phyloP scores from a whole-genome alignment of 345 rosid genomes.

The Brassica carinata region DNA sequence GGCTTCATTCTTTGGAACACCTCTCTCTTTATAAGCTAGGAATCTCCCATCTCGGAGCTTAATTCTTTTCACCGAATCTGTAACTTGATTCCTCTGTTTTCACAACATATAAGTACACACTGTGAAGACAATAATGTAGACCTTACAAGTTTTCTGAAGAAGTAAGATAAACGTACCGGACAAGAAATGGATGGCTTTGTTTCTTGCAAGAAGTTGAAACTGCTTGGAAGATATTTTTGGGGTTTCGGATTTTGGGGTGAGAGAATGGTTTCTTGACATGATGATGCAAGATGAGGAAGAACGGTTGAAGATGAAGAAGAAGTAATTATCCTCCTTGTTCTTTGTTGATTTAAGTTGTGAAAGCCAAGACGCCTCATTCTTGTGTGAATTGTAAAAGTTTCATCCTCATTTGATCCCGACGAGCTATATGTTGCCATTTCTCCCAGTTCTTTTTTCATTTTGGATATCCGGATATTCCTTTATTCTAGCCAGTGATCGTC shows the following conservation, averaged over 20 bases:
- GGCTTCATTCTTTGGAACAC: conserved; percentile 59
- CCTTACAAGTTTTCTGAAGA: background rate
- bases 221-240: conserved; percentile 1
- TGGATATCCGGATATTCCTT: conserved; percentile 16
- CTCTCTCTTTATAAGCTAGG: conserved; percentile 70
- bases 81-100: conserved; percentile 20
- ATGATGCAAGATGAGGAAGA: conserved; percentile 23
- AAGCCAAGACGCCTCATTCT: conserved; percentile 18
- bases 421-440: background rate
- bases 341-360: conserved; percentile 15
- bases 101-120: conserved; percentile 18
- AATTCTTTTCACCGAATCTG: conserved; percentile 40
- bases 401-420: background rate
- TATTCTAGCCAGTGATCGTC: background rate
- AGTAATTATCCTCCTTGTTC: conserved; percentile 13
- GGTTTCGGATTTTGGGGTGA: conserved; percentile 6
- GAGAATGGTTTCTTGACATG: conserved; percentile 12
- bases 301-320: conserved; percentile 1
- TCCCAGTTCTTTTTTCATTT: background rate
- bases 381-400: conserved; percentile 2
- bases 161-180: conserved; percentile 13
- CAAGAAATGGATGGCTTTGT: conserved; percentile 19
- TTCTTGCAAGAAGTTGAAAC: conserved; percentile 17
- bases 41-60: conserved; percentile 68
- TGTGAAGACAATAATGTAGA: background rate